These are phyloP conservation scores for Nepenthes mirabilis DNA, from an alignment of 148 eudicot genomes.

Conservation along the genomic window DNA sequence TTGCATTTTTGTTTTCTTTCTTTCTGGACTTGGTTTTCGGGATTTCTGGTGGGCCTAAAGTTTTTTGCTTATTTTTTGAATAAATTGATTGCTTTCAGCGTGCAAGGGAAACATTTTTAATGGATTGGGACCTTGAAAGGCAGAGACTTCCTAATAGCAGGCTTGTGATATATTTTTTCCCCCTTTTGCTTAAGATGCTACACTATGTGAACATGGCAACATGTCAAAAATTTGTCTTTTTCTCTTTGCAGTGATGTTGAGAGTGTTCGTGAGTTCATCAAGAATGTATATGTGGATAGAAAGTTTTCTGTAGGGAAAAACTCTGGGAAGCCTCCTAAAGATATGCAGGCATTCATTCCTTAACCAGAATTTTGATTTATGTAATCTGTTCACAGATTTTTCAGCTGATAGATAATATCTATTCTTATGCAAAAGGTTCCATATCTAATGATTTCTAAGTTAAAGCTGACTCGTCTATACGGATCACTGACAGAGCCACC, in stretches of 20 bases:
- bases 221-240: slow-evolving; percentile 5
- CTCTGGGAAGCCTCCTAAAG: slow-evolving; percentile 68
- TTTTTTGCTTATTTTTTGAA: slow-evolving; percentile 9
- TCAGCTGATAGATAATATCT: too few relatives aligned
- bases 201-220: neutral
- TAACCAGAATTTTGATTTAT: slow-evolving; percentile 1
- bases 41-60: neutral
- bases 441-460: neutral
- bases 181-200: neutral
- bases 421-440: too few relatives aligned
- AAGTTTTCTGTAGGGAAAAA: slow-evolving; percentile 51
- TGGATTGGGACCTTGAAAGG: slow-evolving; percentile 62
- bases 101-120: slow-evolving; percentile 70
- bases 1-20: neutral
- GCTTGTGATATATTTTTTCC: slow-evolving; percentile 13
- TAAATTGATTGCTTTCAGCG: slow-evolving; percentile 37
- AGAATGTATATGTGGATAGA: slow-evolving; percentile 61
- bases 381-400: neutral
- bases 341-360: slow-evolving; percentile 32
- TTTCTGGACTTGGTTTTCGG: neutral
- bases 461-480: slow-evolving; percentile 3
- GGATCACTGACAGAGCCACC: slow-evolving; percentile 24
- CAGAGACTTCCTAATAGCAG: slow-evolving; percentile 73
- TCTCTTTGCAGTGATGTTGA: slow-evolving; percentile 56
- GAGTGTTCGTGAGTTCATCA: slow-evolving; percentile 76